These are phyloP conservation scores for Fusarium coffeatum DNA, from an alignment of 2,329 filamentous ascomycete species.

Conservation along the genomic window DNA sequence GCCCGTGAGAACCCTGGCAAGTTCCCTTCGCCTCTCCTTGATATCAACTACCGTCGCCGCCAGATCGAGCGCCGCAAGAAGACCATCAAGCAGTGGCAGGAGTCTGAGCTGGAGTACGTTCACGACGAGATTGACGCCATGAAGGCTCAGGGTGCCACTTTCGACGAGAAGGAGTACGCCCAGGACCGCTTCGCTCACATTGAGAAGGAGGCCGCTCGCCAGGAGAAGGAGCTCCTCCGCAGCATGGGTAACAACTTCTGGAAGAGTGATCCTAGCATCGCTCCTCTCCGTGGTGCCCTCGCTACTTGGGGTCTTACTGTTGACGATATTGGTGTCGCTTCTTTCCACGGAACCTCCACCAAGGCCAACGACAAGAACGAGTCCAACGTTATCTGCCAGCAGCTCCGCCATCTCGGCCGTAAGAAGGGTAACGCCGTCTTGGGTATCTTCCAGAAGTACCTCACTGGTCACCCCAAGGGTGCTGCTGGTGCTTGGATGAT, in stretches of 20 bases:
- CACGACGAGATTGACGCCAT: constrained; percentile 93
- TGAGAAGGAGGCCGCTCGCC: constrained; percentile 83
- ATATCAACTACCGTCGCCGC: constrained; percentile 96
- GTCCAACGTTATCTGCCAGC: constrained; percentile 95
- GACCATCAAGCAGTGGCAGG: constrained; percentile 96
- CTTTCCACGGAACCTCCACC: constrained; percentile 98
- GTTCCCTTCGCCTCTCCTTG: constrained; percentile 93
- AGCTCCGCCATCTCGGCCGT: constrained; percentile 92
- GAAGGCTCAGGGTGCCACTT: constrained; percentile 79
- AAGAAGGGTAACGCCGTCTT: constrained; percentile 96
- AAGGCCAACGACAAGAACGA: constrained; percentile 99
- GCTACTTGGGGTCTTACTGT: constrained; percentile 98
- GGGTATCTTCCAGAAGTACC: constrained; percentile 99
- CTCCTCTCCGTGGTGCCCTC: constrained; percentile 92
- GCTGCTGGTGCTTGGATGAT: constrained; percentile 99
- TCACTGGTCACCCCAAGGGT: constrained; percentile 99
- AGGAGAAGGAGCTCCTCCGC: constrained; percentile 92
- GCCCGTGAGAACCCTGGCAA: constrained; percentile 91
- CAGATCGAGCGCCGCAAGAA: constrained; percentile 94
- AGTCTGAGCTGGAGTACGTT: constrained; percentile 91
- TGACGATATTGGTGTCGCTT: constrained; percentile 93
- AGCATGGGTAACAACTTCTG: constrained; percentile 99
- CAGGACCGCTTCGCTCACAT: constrained; percentile 88
- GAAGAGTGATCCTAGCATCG: constrained; percentile 94
- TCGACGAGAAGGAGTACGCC: constrained; percentile 86